Evolutionary conservation across 1,139 yeast genomes (phyloP), one percentile per base, ranked within the genome.

Genomic region (Insectozyma bohioensis): DNA sequence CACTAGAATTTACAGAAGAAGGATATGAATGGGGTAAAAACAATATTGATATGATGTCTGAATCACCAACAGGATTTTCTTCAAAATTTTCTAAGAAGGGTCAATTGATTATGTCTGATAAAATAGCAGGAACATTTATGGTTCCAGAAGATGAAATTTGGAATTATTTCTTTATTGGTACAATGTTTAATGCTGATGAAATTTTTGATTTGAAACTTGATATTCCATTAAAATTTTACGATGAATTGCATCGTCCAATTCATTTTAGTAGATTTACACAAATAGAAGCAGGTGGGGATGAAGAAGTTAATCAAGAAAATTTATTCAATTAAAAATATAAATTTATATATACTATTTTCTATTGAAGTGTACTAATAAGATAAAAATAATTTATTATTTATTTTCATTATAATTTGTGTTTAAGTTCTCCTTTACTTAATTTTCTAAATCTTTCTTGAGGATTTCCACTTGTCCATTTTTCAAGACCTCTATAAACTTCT

Each of bases 101-200:
- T 6, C 96, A 88, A 50, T 56, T 92, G 42, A 61, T 90, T 20
- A 56, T 92, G 24, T 80, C 96, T 0, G 95, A 84, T 42, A 69
- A 81, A 37, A 72, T 87, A 34, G 71, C 74, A 52, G 98, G 98
- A 4, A 83, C 80, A 41, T 90, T 86, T 56, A 58, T 86, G 61
- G 95, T 88, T 1, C 98, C 99, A 1, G 82, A 78, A 23, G 84
- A 84, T 29, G 80, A 78, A 36, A 56, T 88, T 21, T 92, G 99
- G 98, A 92, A 92, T 55, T 88, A 84, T 54, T 75, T 94, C 3
- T 92, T 94, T 51, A 72, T 87, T 61, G 95, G 97, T 3, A 83
- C 95, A 2, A 74, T 85, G 9, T 94, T 95, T 83, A 80, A 75
- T 47, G 63, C 78, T 3, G 73, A 73, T 21, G 58, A 75, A 34